A percentile compares a stretch with the other conserved stretches of the same genome.
Conservation (phyloP, 441 rosid species). For the Sinapis alba region DNA sequence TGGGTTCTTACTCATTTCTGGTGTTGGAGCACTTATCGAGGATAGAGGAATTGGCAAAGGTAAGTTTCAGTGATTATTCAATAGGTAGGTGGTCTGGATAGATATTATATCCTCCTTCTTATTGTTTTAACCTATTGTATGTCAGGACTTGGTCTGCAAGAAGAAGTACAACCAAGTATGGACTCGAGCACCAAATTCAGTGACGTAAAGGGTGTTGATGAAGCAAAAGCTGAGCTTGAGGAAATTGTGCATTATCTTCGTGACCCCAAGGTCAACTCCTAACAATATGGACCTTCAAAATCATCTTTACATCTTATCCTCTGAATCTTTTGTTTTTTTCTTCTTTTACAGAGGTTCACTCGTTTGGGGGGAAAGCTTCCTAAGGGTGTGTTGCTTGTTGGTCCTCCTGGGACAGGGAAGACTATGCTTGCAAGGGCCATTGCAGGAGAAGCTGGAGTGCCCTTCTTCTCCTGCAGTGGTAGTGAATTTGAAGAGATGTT, state of each 20-base stretch:
- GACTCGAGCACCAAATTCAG: constrained; percentile 88
- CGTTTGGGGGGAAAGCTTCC: constrained; percentile 98
- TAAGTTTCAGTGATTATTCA: constrained; percentile 23
- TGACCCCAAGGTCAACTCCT: constrained; percentile 75
- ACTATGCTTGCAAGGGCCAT: constrained; percentile 98
- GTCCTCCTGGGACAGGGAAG: constrained; percentile 99
- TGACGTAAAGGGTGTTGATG: constrained; percentile 96
- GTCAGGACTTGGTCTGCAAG: constrained; percentile 84
- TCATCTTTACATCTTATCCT: no score
- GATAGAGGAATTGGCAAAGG: constrained; percentile 92
- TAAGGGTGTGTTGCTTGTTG: constrained; percentile 92
- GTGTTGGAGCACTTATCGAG: constrained; percentile 89
- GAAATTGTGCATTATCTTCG: constrained; percentile 98
- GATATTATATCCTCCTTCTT: background rate
- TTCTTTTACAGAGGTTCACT: constrained; percentile 75
- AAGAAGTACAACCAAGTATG: constrained; percentile 95
- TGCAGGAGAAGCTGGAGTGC: constrained; percentile 99
- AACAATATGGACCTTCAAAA: background rate
- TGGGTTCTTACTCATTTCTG: constrained; percentile 86
- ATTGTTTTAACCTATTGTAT: constrained; percentile 19
- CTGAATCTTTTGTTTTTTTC: background rate
- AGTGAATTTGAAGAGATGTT: constrained; percentile 99
- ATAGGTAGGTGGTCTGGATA: constrained; percentile 13
- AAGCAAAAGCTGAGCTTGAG: constrained; percentile 96
- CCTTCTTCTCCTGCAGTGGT: constrained; percentile 98